These are phyloP conservation scores for Hyaloscypha variabilis DNA, from an alignment of 495 filamentous ascomycete genomes.

Conservation along the genomic window DNA sequence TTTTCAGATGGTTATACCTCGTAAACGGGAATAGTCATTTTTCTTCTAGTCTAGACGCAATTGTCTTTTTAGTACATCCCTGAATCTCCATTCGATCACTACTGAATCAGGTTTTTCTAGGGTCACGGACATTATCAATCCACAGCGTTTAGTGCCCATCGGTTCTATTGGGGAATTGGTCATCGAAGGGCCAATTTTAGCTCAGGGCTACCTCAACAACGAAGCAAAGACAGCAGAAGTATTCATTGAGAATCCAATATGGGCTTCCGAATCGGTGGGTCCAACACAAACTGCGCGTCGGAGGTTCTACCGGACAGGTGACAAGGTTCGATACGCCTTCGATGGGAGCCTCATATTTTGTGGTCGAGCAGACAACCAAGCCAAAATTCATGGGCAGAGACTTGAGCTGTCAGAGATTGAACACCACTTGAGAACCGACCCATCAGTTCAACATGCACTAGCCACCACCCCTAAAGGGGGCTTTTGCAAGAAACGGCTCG, in stretches of 20 bases:
- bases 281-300: neutral
- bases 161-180: neutral
- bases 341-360: neutral
- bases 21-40: too few species aligned
- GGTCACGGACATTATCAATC: neutral
- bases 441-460: too few species aligned
- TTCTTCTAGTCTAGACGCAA: too few species aligned
- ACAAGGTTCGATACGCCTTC: constrained; percentile 17
- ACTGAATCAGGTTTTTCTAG: too few species aligned
- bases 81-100: too few species aligned
- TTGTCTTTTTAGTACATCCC: too few species aligned
- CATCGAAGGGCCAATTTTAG: neutral
- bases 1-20: too few species aligned
- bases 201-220: neutral
- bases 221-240: neutral
- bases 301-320: neutral
- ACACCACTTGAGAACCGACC: neutral
- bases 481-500: too few species aligned
- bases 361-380: neutral
- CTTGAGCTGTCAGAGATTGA: neutral
- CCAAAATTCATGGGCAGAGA: neutral
- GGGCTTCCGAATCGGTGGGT: neutral
- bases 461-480: too few species aligned
- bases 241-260: neutral
- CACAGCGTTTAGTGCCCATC: neutral